Conservation (phyloP, 2,329 filamentous ascomycete genomes). For the Beauveria caledonica region DNA sequence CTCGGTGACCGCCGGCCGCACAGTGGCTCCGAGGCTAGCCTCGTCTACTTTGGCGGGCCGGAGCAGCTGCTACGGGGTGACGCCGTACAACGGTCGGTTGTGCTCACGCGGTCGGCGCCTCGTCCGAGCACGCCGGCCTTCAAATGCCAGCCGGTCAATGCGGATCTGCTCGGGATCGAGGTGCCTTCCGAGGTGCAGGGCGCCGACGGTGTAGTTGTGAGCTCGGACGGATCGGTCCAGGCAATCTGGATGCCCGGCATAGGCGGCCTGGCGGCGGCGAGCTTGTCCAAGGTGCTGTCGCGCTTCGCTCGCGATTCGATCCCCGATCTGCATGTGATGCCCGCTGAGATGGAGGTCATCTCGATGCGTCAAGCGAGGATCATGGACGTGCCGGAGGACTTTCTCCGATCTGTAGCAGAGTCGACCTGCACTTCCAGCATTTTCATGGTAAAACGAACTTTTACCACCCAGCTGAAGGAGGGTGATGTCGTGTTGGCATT, state of each 20-base stretch:
- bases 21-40: background rate
- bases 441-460: no score
- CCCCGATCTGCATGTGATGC: background rate
- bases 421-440: no score
- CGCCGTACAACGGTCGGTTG: background rate
- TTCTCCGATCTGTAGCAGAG: no score
- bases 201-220: background rate
- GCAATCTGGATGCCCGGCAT: background rate
- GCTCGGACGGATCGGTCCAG: background rate
- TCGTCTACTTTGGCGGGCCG: background rate
- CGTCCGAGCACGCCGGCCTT: background rate
- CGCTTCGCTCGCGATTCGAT: background rate
- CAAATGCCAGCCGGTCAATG: background rate
- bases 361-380: background rate
- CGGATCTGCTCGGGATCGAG: background rate
- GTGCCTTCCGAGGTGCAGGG: background rate
- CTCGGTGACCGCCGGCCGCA: background rate
- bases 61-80: background rate
- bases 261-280: background rate
- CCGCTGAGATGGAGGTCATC: background rate
- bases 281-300: no score
- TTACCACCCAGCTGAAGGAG: background rate
- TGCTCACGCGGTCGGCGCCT: background rate
- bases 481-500: background rate
- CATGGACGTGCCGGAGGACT: background rate